These are phyloP conservation scores for Vitellaria paradoxa DNA, from an alignment of 179 eudicot species.

Conservation along the genomic window DNA sequence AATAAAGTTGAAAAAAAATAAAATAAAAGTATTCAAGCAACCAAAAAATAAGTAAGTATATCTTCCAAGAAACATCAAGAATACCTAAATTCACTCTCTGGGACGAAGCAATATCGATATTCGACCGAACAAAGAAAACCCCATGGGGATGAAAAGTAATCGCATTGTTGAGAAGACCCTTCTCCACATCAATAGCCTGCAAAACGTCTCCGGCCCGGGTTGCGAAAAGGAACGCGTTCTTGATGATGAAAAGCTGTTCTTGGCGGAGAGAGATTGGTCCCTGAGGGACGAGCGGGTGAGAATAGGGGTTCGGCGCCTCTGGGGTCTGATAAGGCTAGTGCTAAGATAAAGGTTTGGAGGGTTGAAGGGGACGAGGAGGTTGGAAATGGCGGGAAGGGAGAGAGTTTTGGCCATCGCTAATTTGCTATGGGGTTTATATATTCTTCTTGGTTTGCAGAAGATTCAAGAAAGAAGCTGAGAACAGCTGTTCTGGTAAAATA, in stretches of 20 bases:
- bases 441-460: no score
- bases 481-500: no score
- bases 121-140: conserved; percentile 86
- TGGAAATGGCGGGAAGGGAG: conserved; percentile 48
- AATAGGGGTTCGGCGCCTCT: conserved; percentile 19
- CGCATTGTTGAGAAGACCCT: conserved; percentile 58
- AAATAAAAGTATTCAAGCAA: no score
- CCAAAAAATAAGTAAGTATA: background rate
- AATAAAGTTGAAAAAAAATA: background rate
- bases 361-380: conserved; percentile 16
- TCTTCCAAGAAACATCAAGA: background rate
- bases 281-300: conserved; percentile 50
- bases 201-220: conserved; percentile 76
- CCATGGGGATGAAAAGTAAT: conserved; percentile 90
- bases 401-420: conserved; percentile 9
- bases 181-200: conserved; percentile 80
- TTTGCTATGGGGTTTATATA: no score
- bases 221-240: conserved; percentile 64
- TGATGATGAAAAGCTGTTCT: conserved; percentile 78
- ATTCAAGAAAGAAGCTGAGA: no score
- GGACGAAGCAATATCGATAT: conserved; percentile 59
- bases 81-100: conserved; percentile 82
- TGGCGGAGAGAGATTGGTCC: conserved; percentile 53
- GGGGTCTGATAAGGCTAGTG: conserved; percentile 5
- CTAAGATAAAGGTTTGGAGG: conserved; percentile 16